Evolutionary conservation across 768 basidiomycete species (phyloP), one percentile per base, ranked within the genome.

Genomic region (Auricularia cornea): DNA sequence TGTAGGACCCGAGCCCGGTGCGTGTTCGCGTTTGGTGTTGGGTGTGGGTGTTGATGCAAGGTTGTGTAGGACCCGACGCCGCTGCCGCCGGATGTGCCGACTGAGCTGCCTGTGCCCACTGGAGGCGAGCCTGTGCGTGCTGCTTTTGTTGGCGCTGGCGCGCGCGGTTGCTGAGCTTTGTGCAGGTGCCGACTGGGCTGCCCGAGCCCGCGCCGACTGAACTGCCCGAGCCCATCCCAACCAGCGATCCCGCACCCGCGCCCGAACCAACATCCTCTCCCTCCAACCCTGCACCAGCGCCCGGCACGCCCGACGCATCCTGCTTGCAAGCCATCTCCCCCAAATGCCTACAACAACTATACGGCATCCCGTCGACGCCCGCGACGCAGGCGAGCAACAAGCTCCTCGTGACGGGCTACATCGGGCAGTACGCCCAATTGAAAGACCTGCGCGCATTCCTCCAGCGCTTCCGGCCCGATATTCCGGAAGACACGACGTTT

Each of bases 401-500:
- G 3, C 68, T 77, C 8, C 73, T 67, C n/a, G 73, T 76, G 2
- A 69, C 75, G 44, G 75, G 74, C 1, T 75, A 74, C 65, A 69
- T 72, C 16, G 66, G 72, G n/a, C 70, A 76, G 60, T 76, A 73
- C 62, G 71, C 75, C 1, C 67, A 69, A 14, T 63, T 64, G 40
- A 68, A 66, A 20, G 64, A 64, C 66, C 48, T 68, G 44, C 33
- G 30, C 63, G 31, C 51, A 16, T 74, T 74, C 68, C 64, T 74
- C 40, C 63, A 62, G 60, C 62, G 38, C 3, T 69, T 74, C 59
- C 71, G 75, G 32, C 66, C 75, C 0, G 76, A 78, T 60, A 64
- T 79, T n/a, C n/a, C n/a, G n/a, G n/a, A n/a, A n/a, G n/a, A n/a
- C n/a, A 75, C 74, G 1, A 73, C 73, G 6, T 78, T 78, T 67